Evolutionary conservation across 164 flowering plant genomes (phyloP).

Genomic region (Amborella trichopoda): DNA sequence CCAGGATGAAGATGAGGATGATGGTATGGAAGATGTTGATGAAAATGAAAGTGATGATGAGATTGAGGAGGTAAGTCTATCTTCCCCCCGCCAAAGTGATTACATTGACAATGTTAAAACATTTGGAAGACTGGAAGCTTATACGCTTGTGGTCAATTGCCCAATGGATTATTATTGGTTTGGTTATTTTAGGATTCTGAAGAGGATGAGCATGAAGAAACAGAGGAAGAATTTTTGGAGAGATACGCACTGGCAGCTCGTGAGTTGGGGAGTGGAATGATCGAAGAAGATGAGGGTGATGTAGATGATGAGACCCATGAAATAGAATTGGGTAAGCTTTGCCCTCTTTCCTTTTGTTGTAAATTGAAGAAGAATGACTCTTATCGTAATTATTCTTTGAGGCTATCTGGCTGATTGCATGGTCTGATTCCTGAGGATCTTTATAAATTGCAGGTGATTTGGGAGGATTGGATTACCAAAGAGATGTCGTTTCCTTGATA

Average conservation of each 20-base stretch:
- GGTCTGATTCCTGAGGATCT: no score
- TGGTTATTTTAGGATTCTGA: slow-evolving; percentile 63
- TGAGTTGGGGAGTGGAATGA: slow-evolving; percentile 32
- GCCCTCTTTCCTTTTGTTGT: no score
- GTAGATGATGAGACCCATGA: slow-evolving; percentile 44
- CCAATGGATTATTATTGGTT: no score
- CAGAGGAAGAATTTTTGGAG: slow-evolving; percentile 64
- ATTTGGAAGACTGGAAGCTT: no score
- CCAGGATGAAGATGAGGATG: not conserved
- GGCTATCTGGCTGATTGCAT: no score
- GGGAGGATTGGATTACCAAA: slow-evolving; percentile 33
- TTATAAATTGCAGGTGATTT: slow-evolving; percentile 32
- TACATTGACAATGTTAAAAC: no score
- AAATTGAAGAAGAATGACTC: not conserved
- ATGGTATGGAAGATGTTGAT: not conserved
- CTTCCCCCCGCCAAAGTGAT: no score
- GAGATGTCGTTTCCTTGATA: slow-evolving; percentile 23
- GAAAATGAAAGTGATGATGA: not conserved
- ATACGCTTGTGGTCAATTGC: no score
- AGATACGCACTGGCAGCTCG: slow-evolving; percentile 62
- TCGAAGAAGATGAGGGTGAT: slow-evolving; percentile 54
- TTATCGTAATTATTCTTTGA: no score
- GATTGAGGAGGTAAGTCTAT: slow-evolving; percentile 1
- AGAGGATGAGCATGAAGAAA: slow-evolving; percentile 58
- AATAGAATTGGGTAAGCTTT: slow-evolving; percentile 57